Evolutionary conservation across 2,329 filamentous ascomycete genomes (phyloP).

Genomic region (Epichloe sp.): DNA sequence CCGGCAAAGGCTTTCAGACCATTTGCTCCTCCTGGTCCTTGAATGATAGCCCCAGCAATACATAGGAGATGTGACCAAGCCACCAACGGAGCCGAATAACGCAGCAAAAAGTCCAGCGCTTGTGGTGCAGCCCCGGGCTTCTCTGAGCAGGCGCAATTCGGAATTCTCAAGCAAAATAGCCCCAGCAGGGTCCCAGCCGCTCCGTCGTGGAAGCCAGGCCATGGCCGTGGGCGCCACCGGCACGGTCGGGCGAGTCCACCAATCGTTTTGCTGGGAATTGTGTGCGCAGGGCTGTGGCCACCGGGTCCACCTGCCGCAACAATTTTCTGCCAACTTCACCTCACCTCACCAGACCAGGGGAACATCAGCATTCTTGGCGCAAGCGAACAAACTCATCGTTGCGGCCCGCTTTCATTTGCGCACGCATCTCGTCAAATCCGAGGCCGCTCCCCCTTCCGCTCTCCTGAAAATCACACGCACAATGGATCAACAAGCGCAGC

Average conservation of each 20-base stretch:
- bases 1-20: no score
- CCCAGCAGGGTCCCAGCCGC: neutral
- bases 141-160: no score
- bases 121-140: no score
- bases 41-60: no score
- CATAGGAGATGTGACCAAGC: no score
- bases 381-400: neutral
- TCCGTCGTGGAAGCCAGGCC: neutral
- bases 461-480: neutral
- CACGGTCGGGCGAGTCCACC: neutral
- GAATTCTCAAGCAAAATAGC: neutral
- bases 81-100: no score
- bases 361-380: constrained; percentile 1
- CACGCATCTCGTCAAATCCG: neutral
- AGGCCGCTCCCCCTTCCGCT: neutral
- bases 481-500: constrained; percentile 12
- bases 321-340: constrained; percentile 1
- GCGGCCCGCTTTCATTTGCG: neutral
- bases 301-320: neutral
- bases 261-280: neutral
- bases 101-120: no score
- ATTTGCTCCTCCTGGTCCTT: no score
- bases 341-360: no score
- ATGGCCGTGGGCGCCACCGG: neutral
- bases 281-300: neutral